Base-by-base conservation (phyloP, 2,329 filamentous ascomycete genomes). In the Xylaria sp. region DNA sequence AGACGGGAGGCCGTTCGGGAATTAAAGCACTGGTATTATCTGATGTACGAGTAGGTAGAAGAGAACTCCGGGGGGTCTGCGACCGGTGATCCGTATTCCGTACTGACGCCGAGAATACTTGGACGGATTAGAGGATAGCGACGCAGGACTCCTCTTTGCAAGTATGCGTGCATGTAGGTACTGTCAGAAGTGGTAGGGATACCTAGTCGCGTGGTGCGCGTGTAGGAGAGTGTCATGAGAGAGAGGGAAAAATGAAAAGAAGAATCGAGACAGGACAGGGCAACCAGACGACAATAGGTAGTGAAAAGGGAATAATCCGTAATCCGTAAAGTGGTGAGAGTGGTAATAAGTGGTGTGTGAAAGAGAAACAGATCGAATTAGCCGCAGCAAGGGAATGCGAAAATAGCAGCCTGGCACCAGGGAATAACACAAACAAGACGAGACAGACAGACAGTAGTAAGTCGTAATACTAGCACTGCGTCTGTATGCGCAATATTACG, bases 361-460 rank as follows among this genome's bases (percentile, higher is more conserved):
- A 62, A 60, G 57, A 52, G 57, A 62, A 64, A 57, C 52, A 30
- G 52, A 52, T 65, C 23, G 23, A 30, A 30, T 5, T 68, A 66
- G 66, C 59, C 61, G 60, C 59, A 65, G 63, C 64, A 68, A 72
- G 70, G 66, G 70, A 71, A 69, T 64, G 71, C 68, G 71, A 68
- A 63, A 70, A 71, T 61, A 62, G 66, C 68, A 68, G 55, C 55
- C 47, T 23, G 23, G 50, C 59, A 30, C 23, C 23, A 42, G 37
- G 11, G 37, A 42, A 42, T 68, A 65, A 65, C 64, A 65, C 63
- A 59, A 67, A 57, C 44, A 55, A 62, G 58, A 53, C 66, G 63
- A 5, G 23, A 30, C 23, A 30, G 23, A 30, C 23, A 30, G 23
- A 30, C 23, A 30, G 23, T 30, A 30, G 23, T 30, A 57, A 18